Conservation (phyloP, 305 asterid species). For the Solanum hybrid region DNA sequence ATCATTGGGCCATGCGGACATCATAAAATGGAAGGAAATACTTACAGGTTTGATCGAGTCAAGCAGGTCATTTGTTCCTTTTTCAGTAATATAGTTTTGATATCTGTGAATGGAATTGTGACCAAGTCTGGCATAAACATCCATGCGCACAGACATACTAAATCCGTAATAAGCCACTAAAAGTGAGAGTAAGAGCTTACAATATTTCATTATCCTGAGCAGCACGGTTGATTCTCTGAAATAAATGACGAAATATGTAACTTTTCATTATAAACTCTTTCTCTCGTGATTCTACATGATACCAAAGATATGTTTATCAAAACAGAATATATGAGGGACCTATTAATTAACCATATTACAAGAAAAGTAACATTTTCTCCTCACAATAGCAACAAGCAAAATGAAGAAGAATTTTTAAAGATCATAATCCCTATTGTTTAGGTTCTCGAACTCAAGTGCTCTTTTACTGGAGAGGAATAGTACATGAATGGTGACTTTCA, state of each 20-base stretch:
- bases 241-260: slow-evolving; percentile 9
- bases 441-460: too few species aligned
- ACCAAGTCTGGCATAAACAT: background rate
- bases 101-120: slow-evolving; percentile 40
- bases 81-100: slow-evolving; percentile 70
- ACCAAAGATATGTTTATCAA: background rate
- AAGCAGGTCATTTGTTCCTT: slow-evolving; percentile 46
- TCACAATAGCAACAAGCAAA: background rate
- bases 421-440: background rate
- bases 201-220: slow-evolving; percentile 42
- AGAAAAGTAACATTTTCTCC: background rate
- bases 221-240: slow-evolving; percentile 60
- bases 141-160: background rate
- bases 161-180: slow-evolving; percentile 7
- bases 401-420: background rate
- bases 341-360: background rate
- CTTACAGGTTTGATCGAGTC: slow-evolving; percentile 73
- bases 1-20: background rate
- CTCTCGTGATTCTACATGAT: background rate
- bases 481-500: background rate
- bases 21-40: slow-evolving; percentile 10
- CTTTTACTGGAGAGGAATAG: too few species aligned
- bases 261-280: background rate
- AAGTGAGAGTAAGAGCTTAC: slow-evolving; percentile 38
- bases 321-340: background rate